A percentile compares a stretch with the other conserved stretches of the same genome.
phyloP scores from a whole-genome alignment of 148 eudicot species.

The Vaccinium vitisidaea region DNA sequence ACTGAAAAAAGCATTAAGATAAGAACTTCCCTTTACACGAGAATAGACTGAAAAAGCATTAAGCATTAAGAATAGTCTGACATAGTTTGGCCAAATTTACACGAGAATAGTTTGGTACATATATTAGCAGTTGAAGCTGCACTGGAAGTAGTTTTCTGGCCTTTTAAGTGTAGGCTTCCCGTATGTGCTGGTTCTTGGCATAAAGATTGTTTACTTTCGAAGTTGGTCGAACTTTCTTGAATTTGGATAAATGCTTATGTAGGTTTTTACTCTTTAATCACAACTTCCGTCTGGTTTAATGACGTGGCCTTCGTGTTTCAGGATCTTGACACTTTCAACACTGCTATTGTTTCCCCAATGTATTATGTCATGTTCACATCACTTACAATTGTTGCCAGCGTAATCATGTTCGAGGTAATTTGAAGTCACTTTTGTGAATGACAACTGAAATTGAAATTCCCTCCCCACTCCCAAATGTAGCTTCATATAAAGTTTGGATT shows the following conservation, averaged over 20 bases:
- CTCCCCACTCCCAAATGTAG: background rate
- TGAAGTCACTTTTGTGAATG: background rate
- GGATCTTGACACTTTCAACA: constrained; percentile 67
- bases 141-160: background rate
- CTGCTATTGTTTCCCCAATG: constrained; percentile 61
- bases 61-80: no score
- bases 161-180: background rate
- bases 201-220: background rate
- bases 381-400: constrained; percentile 62
- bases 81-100: no score
- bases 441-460: background rate
- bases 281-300: background rate
- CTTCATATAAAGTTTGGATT: background rate
- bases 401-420: constrained; percentile 64
- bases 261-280: background rate
- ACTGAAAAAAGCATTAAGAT: background rate
- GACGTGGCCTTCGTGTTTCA: constrained; percentile 24
- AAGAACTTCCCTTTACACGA: no score
- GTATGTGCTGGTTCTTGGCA: constrained; percentile 3
- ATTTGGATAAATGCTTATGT: background rate
- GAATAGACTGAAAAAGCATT: no score
- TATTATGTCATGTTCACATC: constrained; percentile 65
- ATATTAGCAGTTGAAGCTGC: constrained; percentile 1
- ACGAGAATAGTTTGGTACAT: background rate
- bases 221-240: constrained; percentile 2